Evolutionary conservation across 495 filamentous ascomycete species (phyloP), one percentile per base, ranked within the genome.

Genomic region (Penicillium pulvis): DNA sequence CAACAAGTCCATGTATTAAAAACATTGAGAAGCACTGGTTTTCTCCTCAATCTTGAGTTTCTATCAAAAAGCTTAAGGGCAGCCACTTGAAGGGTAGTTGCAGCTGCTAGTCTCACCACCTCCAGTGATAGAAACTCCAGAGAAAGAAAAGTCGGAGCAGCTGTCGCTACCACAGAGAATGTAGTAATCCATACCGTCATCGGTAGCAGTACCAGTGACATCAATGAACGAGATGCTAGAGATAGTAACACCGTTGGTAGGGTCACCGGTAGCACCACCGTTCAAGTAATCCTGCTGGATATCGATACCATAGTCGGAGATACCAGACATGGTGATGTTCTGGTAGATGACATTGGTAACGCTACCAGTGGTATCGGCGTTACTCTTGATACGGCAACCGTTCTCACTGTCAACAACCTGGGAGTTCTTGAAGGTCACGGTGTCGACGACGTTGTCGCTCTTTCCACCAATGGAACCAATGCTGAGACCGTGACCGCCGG

Each of bases 251-350:
- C 85, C 84, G 44, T 62, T 76, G 0, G 84, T 86, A 6, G 84
- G 78, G 14, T 60, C 79, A 12, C 83, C 83, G 23, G 78, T 79
- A 7, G 76, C 79, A 57, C 67, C 70, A n/a, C 83, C 83, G 48
- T 82, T 82, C 67, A 80, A 68, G 53, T 87, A 88, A 65, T 86
- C 82, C 66, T 88, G 85, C 70, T 88, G 73, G 51, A 88, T 82
- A 49, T 85, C 70, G 51, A 88, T 83, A 41, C 85, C 85, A 63
- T 86, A 85, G 7, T 53, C 47, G 8, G 61, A 54, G 36, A 70
- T 71, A 16, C 16, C 31, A 8, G 43, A n/a, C 7, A 73, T 48
- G n/a, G 62, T 71, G 45, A 72, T 66, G 28, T 55, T 57, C 11
- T 56, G 55, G 30, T 66, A 70, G 43, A 61, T 63, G 6, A 70